Percentiles rank a stretch among this genome's conserved stretches.
These are phyloP conservation scores for Scheffersomyces quercinus DNA, from an alignment of 1,139 yeast species.

Conservation along the genomic window DNA sequence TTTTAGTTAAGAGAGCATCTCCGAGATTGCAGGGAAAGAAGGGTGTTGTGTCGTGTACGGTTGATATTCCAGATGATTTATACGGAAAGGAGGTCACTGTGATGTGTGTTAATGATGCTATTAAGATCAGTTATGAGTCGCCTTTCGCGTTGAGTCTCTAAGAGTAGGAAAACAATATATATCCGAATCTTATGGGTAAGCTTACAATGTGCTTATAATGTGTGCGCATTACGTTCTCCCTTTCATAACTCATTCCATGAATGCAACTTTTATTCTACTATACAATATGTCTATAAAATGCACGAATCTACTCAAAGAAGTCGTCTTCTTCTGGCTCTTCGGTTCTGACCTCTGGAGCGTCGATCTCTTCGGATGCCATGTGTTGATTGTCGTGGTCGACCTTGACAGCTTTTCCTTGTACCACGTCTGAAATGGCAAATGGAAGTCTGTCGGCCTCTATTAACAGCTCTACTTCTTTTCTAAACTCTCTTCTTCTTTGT, in stretches of 20 bases:
- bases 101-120: constrained; percentile 64
- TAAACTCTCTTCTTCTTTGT: constrained; percentile 47
- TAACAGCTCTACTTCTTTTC: constrained; percentile 51
- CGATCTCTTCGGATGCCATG: constrained; percentile 31
- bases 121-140: constrained; percentile 47
- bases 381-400: constrained; percentile 17
- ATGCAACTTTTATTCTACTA: constrained; percentile 6
- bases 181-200: neutral
- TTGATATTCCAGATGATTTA: constrained; percentile 53
- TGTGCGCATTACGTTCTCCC: neutral
- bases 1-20: constrained; percentile 65
- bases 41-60: constrained; percentile 42
- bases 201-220: neutral
- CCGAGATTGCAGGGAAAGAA: constrained; percentile 50
- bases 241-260: neutral
- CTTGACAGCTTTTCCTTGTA: constrained; percentile 46
- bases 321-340: constrained; percentile 37
- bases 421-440: constrained; percentile 56
- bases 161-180: neutral
- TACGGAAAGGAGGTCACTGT: constrained; percentile 47
- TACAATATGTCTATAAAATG: constrained; percentile 9
- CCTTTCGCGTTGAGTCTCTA: constrained; percentile 1
- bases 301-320: constrained; percentile 36
- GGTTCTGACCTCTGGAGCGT: constrained; percentile 36
- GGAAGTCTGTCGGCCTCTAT: constrained; percentile 55